phyloP scores from a whole-genome alignment of 2,329 filamentous ascomycete species.

The Sarocladium strictum region DNA sequence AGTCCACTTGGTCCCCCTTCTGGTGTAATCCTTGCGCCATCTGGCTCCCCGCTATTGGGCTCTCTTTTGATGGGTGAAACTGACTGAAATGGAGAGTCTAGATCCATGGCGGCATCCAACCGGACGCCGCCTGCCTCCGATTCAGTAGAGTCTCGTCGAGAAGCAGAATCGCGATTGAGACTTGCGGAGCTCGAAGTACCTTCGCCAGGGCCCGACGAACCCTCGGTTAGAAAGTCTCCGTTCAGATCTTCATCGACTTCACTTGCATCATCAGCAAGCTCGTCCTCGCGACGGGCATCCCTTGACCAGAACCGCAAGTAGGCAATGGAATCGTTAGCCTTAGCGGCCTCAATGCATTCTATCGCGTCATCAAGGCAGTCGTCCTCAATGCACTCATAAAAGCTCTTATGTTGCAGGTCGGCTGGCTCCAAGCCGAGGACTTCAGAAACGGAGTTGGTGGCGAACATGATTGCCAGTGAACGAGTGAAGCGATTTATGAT shows the following conservation, averaged over 20 bases:
- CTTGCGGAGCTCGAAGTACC: background rate
- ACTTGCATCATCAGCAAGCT: constrained; percentile 36
- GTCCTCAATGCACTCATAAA: constrained; percentile 81
- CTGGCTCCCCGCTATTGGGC: constrained; percentile 15
- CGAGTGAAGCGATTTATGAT: constrained; percentile 84
- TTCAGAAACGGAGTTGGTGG: constrained; percentile 68
- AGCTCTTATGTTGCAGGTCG: constrained; percentile 68
- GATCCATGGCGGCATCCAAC: constrained; percentile 35
- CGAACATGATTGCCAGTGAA: constrained; percentile 79
- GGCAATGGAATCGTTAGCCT: constrained; percentile 85
- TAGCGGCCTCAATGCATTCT: constrained; percentile 74
- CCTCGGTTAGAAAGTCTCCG: constrained; percentile 39
- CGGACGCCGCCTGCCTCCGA: constrained; percentile 41
- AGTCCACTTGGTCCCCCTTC: background rate
- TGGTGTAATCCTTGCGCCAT: background rate
- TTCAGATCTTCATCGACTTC: constrained; percentile 39
- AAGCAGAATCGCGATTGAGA: background rate
- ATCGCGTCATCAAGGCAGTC: constrained; percentile 72
- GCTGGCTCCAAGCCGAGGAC: constrained; percentile 68
- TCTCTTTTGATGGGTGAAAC: constrained; percentile 30
- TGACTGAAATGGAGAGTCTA: constrained; percentile 26
- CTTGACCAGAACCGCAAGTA: constrained; percentile 83
- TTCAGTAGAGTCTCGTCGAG: constrained; percentile 28
- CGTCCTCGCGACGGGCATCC: constrained; percentile 59
- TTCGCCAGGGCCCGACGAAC: constrained; percentile 10